Percentiles rank a stretch among this genome's conserved stretches.
Conservation (phyloP, 805 yeast species). For the Candida loeiensis region DNA sequence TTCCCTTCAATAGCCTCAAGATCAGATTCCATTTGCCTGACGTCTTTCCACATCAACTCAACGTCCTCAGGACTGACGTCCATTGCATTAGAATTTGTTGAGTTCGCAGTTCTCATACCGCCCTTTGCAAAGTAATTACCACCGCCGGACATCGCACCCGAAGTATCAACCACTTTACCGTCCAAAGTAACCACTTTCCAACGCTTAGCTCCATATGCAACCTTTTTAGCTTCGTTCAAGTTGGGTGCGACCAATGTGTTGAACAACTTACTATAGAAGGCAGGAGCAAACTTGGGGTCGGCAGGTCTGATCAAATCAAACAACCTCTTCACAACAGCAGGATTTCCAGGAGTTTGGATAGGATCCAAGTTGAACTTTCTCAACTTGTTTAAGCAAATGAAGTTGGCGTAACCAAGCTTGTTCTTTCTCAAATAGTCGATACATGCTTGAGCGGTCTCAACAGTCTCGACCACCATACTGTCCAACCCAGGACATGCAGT, state of each 20-base stretch:
- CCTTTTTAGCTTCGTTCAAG: constrained; percentile 74
- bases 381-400: constrained; percentile 74
- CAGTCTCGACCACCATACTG: constrained; percentile 86
- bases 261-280: constrained; percentile 81
- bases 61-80: constrained; percentile 58
- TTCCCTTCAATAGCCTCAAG: constrained; percentile 49
- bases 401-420: constrained; percentile 83
- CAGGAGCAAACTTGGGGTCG: constrained; percentile 70
- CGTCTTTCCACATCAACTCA: constrained; percentile 48
- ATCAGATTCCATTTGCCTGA: constrained; percentile 50
- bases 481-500: constrained; percentile 91
- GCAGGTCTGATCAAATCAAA: constrained; percentile 76
- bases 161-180: constrained; percentile 86
- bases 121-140: constrained; percentile 71
- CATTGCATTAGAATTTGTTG: constrained; percentile 21
- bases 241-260: constrained; percentile 86
- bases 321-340: constrained; percentile 67
- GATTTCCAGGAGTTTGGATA: constrained; percentile 63
- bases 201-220: constrained; percentile 79
- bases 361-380: constrained; percentile 55
- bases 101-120: constrained; percentile 60
- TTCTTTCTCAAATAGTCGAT: constrained; percentile 80
- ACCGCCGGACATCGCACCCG: constrained; percentile 98
- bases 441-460: constrained; percentile 55
- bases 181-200: constrained; percentile 89